A percentile compares a stretch with the other conserved stretches of the same genome.
These are phyloP conservation scores for Rhodotorula sp. DNA, from an alignment of 1,284 basidiomycete species.

Conservation along the genomic window DNA sequence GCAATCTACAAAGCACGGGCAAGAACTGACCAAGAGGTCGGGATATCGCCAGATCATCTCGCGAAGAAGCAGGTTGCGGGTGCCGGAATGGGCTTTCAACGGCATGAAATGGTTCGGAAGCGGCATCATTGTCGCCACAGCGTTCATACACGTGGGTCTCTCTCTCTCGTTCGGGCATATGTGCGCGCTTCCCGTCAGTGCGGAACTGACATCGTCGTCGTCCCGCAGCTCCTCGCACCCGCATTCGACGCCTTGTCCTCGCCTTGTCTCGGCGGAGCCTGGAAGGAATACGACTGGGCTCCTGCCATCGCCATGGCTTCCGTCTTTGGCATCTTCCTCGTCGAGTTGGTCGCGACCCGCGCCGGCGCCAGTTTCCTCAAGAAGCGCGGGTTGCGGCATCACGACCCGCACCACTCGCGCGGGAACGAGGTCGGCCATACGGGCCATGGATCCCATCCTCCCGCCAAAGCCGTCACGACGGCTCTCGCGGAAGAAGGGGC, in stretches of 20 bases:
- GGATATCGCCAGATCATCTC: constrained; percentile 14
- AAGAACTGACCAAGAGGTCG: constrained; percentile 6
- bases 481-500: background rate
- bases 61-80: constrained; percentile 54
- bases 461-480: background rate
- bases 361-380: constrained; percentile 42
- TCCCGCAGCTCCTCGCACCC: constrained; percentile 60
- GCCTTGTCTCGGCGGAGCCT: constrained; percentile 67
- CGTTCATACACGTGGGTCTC: constrained; percentile 51
- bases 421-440: constrained; percentile 30
- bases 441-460: constrained; percentile 23
- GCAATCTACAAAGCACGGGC: too few relatives aligned
- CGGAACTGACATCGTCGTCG: background rate
- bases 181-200: too few relatives aligned
- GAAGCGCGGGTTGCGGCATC: constrained; percentile 34
- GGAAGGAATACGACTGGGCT: constrained; percentile 71
- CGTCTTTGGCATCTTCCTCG: constrained; percentile 77
- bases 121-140: constrained; percentile 70
- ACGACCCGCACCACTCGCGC: constrained; percentile 38
- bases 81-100: constrained; percentile 15
- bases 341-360: constrained; percentile 68
- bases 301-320: constrained; percentile 71
- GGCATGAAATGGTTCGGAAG: constrained; percentile 59
- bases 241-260: constrained; percentile 70
- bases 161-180: background rate